Evolutionary conservation across 257 asterid species (phyloP).

Genomic region (Paulownia fortunei): DNA sequence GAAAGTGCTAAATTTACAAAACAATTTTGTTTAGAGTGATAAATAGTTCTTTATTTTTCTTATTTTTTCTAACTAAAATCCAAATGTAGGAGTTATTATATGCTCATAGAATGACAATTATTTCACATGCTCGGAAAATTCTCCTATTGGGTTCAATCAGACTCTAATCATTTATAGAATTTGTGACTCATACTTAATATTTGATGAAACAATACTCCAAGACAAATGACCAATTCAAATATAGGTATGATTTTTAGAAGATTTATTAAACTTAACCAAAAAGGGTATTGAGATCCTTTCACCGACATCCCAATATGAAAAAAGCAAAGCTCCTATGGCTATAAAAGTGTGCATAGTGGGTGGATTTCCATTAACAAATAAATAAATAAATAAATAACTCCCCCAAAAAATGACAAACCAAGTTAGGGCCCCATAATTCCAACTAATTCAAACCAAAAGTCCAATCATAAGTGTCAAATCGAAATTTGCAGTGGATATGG

Average conservation of each 20-base stretch:
- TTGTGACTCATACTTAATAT: not conserved
- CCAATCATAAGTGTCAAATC: slow-evolving; percentile 41
- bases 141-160: not conserved
- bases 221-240: not conserved
- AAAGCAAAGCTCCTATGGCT: not conserved
- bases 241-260: not conserved
- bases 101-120: not conserved
- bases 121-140: not conserved
- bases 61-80: not conserved
- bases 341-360: slow-evolving; percentile 5
- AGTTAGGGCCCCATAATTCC: slow-evolving; percentile 25
- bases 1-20: not conserved
- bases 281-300: not conserved
- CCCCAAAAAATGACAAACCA: not conserved
- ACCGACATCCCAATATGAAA: slow-evolving; percentile 8
- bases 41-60: too few species aligned
- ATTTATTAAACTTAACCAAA: not conserved
- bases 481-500: slow-evolving; percentile 20
- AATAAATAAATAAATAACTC: not conserved
- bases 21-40: not conserved
- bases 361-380: not conserved
- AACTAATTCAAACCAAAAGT: slow-evolving; percentile 15
- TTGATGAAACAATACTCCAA: not conserved
- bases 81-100: not conserved
- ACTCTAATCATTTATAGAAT: not conserved